Conservation (phyloP, 2,329 filamentous ascomycete genomes). For the Rhynchosporium secalis region DNA sequence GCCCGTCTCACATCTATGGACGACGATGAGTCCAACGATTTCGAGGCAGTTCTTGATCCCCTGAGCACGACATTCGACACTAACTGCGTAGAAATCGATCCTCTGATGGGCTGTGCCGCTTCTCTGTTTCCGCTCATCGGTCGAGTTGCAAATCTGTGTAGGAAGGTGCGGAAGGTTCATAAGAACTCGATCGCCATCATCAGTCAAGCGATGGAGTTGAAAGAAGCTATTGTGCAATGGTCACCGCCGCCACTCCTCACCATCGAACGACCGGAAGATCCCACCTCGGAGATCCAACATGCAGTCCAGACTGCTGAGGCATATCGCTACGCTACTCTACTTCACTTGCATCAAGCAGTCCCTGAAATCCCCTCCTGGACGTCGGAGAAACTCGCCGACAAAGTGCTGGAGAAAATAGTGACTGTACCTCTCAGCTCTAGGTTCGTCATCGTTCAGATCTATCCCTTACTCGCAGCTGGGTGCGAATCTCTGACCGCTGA, state of each 20-base stretch:
- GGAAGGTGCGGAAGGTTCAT: slow-evolving; percentile 54
- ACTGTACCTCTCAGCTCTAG: slow-evolving; percentile 63
- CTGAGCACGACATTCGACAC: slow-evolving; percentile 45
- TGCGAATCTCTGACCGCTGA: slow-evolving; percentile 61
- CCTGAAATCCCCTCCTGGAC: slow-evolving; percentile 64
- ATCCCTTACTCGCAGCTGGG: slow-evolving; percentile 66
- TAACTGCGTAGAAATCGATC: slow-evolving; percentile 57
- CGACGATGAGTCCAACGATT: slow-evolving; percentile 53
- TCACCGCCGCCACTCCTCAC: slow-evolving; percentile 49
- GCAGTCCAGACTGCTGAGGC: slow-evolving; percentile 66
- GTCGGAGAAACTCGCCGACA: slow-evolving; percentile 59
- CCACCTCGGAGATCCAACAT: slow-evolving; percentile 60
- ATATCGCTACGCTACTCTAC: slow-evolving; percentile 65
- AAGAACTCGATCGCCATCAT: slow-evolving; percentile 61
- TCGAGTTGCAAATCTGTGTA: slow-evolving; percentile 64
- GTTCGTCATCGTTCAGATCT: slow-evolving; percentile 68
- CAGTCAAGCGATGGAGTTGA: slow-evolving; percentile 61
- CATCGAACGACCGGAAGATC: slow-evolving; percentile 64
- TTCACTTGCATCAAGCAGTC: slow-evolving; percentile 68
- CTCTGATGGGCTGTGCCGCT: slow-evolving; percentile 67
- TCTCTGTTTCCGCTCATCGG: slow-evolving; percentile 70
- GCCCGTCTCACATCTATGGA: slow-evolving; percentile 62
- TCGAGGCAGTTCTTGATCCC: slow-evolving; percentile 47
- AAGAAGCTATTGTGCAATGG: slow-evolving; percentile 61
- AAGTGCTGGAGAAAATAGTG: slow-evolving; percentile 60